A percentile compares a stretch with the other conserved stretches of the same genome.
Evolutionary conservation across 176 grass and related monocot genomes (phyloP).

Genomic region (Tillandsia leiboldiana): DNA sequence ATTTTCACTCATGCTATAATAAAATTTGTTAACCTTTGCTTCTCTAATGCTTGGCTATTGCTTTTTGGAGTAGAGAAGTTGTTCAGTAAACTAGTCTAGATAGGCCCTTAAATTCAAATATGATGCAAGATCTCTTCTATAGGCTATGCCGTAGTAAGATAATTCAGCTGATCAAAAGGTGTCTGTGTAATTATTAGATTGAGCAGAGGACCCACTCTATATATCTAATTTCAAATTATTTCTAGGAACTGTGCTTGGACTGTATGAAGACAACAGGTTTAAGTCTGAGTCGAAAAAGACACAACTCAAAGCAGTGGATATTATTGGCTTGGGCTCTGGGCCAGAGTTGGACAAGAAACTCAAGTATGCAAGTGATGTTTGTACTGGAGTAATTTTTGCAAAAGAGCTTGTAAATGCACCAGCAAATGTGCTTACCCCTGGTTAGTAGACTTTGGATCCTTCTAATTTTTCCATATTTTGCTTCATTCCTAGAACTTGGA

Average conservation of each 20-base stretch:
- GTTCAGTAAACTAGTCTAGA: too few species aligned
- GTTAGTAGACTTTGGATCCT: constrained; percentile 23
- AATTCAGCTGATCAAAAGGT: background rate
- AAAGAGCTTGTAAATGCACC: constrained; percentile 97
- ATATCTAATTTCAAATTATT: background rate
- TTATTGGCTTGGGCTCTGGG: constrained; percentile 76
- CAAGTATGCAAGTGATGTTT: constrained; percentile 68
- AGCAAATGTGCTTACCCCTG: constrained; percentile 93
- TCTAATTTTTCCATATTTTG: background rate
- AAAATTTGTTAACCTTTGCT: too few species aligned
- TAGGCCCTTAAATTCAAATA: too few species aligned
- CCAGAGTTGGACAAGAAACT: constrained; percentile 55
- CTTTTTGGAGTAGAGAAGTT: too few species aligned
- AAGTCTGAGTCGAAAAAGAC: constrained; percentile 83
- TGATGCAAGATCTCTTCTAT: too few species aligned
- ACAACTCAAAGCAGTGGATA: constrained; percentile 69
- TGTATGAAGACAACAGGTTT: constrained; percentile 85
- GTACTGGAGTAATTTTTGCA: constrained; percentile 77
- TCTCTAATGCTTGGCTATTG: too few species aligned
- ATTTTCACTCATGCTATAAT: too few species aligned
- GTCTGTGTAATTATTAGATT: background rate
- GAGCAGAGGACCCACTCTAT: background rate
- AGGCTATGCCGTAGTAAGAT: background rate
- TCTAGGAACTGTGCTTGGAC: constrained; percentile 61
- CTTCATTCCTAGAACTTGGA: background rate